Base-by-base conservation (phyloP, 129 eudicot genomes). In the Kitagawia praeruptora region DNA sequence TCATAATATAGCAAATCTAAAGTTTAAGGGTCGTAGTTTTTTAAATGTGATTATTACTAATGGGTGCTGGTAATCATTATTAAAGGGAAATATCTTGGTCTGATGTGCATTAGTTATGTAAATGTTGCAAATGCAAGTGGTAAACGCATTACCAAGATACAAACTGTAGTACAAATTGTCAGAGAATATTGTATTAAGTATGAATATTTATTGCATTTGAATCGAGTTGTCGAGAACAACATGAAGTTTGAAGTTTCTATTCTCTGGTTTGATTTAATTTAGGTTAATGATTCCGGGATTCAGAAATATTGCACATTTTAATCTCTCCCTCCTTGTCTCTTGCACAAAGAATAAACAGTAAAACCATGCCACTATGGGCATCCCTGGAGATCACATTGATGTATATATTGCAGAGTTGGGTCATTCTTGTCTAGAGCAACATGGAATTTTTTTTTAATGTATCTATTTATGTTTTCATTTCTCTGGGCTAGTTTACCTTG, bases 371-470 rank as follows among this genome's bases (percentile, higher is more conserved):
- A 34, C 37, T 34, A 2, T 2, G 37, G 37, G 37, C 37, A 2
- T 34, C 37, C 89, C 86, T 0, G 87, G 86, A 80, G 93, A 92
- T 71, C 86, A 90, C 82, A 82, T 95, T 34, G 96, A 88, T 67
- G 92, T 90, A 82, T 90, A 86, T 81, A 87, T 90, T 97, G 92
- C 96, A 6, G 88, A 90, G 64, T 87, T 93, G 4, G 80, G n/a
- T 90, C 97, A 40, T 90, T 88, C 80, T 63, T 25, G 2, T 63
- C 16, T n/a, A 2, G 31, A 63, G 38, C 19, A 34, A 28, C 37
- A 13, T 13, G 38, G 31, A 66, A 31, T 11, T 66, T n/a, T 31
- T 31, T 15, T 1, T 3, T 4, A 4, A 67, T 67, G 39, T 67
- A 31, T 67, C 8, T 67, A 2, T 19, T 12, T 67, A 13, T 1